Evolutionary conservation across 2,329 filamentous ascomycete genomes (phyloP), one percentile per base, ranked within the genome.

Genomic region (Venturia oleaginea): DNA sequence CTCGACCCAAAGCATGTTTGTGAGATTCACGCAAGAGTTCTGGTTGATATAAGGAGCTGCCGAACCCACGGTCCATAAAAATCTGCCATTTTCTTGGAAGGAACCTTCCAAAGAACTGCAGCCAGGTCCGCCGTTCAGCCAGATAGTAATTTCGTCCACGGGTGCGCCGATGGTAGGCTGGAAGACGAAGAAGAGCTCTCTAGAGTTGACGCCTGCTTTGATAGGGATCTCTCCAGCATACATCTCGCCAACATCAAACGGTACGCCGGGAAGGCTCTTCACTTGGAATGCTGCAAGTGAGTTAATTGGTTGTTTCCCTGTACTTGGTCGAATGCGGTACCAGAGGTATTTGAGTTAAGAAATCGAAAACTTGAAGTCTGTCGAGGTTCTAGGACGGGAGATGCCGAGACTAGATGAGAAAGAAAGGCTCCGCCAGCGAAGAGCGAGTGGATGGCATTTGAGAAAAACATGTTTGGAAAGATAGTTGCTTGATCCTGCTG

Each of bases 51-150:
- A 22, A n/a, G 65, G 62, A 30, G 51, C 48, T 15, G 17, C 4
- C 8, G 17, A 30, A 8, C 62, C 62, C n/a, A 11, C 51, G 15
- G 30, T 38, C 62, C 62, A 64, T 19, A 60, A 17, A 32, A 48
- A 65, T 13, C 38, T 34, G 15, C 63, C 65, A 61, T 65, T 65
- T 42, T 66, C 65, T 42, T 66, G 63, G 32, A 66, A 66, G 40
- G 62, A 66, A 3, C 43, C 63, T 48, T 65, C 65, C n/a, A 66
- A 37, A 24, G 48, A 59, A 38, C 48, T 59, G 42, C 64, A 66
- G 63, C 68, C 69, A 34, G 69, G 69, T 19, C 69, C 69, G 34
- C 69, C 69, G 64, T 69, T 70, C 57, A 70, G 24, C 62, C 63
- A 67, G 27, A 67, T 65, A n/a, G 65, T 67, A 27, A 67, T 61